A percentile compares a stretch with the other conserved stretches of the same genome.
Conservation (phyloP, 441 rosid species). For the Raphanus hybrid region DNA sequence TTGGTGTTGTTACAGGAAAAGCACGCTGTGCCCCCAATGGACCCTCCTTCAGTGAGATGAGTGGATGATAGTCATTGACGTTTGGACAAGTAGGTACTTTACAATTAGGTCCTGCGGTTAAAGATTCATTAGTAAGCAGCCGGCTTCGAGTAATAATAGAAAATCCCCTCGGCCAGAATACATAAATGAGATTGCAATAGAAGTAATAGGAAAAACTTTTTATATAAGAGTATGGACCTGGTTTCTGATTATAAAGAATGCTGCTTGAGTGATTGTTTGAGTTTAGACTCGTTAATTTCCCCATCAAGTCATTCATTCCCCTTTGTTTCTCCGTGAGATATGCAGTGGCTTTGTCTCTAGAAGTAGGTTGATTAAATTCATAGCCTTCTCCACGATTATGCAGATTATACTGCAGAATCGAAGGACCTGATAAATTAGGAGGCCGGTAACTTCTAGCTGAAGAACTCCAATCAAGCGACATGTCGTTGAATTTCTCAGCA, state of each 20-base stretch:
- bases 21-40: slow-evolving; percentile 57
- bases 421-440: slow-evolving; percentile 65
- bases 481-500: slow-evolving; percentile 63
- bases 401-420: slow-evolving; percentile 65
- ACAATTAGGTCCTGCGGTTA: slow-evolving; percentile 52
- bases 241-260: slow-evolving; percentile 59
- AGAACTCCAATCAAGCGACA: slow-evolving; percentile 66
- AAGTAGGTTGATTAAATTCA: slow-evolving; percentile 60
- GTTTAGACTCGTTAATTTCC: slow-evolving; percentile 62
- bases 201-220: not conserved
- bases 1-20: slow-evolving; percentile 50
- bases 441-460: slow-evolving; percentile 86
- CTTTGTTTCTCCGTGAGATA: slow-evolving; percentile 55
- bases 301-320: slow-evolving; percentile 67
- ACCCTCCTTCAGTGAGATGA: slow-evolving; percentile 60
- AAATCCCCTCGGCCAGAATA: slow-evolving; percentile 6
- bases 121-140: slow-evolving; percentile 10
- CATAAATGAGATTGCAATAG: not conserved
- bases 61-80: slow-evolving; percentile 53
- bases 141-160: not conserved
- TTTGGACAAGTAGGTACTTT: slow-evolving; percentile 57
- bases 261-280: slow-evolving; percentile 54
- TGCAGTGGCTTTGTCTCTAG: slow-evolving; percentile 53
- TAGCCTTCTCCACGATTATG: slow-evolving; percentile 49
- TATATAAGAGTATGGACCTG: slow-evolving; percentile 54